Evolutionary conservation across 108 stramenopile genomes (phyloP).

Genomic region (Cyclotella kingstonii): DNA sequence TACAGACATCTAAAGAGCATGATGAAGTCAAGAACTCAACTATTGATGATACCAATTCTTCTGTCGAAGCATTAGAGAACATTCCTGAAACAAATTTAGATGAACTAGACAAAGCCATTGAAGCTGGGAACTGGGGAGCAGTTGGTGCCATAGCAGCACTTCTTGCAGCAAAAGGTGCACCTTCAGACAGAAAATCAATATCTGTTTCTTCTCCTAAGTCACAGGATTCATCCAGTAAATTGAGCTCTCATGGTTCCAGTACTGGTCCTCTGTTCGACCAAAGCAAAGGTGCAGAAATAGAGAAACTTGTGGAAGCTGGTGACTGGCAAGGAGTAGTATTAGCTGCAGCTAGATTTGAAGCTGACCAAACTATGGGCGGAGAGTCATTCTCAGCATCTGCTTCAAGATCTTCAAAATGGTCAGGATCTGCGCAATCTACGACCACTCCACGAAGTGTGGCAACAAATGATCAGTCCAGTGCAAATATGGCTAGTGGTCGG

Average conservation of each 20-base stretch:
- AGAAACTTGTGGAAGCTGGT: conserved; percentile 78
- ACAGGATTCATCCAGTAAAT: conserved; percentile 25
- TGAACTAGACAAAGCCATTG: conserved; percentile 75
- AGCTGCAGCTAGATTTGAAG: conserved; percentile 81
- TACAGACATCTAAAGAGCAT: conserved; percentile 10
- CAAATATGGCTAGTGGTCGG: conserved; percentile 38
- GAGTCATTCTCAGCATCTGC: conserved; percentile 66
- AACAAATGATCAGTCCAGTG: conserved; percentile 44
- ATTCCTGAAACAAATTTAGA: conserved; percentile 25
- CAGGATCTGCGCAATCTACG: conserved; percentile 29
- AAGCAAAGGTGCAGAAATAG: conserved; percentile 72
- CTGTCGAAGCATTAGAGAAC: not conserved
- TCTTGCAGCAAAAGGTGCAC: conserved; percentile 46
- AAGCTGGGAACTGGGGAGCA: conserved; percentile 86
- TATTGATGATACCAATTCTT: not conserved
- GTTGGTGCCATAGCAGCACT: conserved; percentile 83
- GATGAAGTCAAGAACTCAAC: conserved; percentile 1
- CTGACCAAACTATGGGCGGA: conserved; percentile 58
- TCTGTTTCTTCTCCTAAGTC: conserved; percentile 24
- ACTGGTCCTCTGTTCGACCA: conserved; percentile 37
- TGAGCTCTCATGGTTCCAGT: conserved; percentile 23
- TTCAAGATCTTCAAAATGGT: conserved; percentile 46
- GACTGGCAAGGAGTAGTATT: conserved; percentile 89
- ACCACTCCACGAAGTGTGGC: conserved; percentile 48
- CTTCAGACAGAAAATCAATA: conserved; percentile 16